These are phyloP conservation scores for Penicillium sp. DNA, from an alignment of 2,329 filamentous ascomycete genomes.

Conservation along the genomic window DNA sequence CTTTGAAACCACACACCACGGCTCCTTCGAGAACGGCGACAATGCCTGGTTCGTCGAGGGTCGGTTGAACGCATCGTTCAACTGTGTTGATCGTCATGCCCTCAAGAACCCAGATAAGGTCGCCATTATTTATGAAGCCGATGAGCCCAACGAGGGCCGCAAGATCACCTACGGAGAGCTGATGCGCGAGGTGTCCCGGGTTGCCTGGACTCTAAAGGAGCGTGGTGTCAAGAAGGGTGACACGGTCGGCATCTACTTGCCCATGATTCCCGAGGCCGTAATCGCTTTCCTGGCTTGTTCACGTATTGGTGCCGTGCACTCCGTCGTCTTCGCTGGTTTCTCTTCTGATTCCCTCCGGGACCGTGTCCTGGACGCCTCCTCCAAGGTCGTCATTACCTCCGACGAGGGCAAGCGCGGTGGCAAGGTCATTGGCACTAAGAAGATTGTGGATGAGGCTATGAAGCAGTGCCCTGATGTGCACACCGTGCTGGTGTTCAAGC, in stretches of 20 bases:
- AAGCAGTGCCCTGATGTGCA: slow-evolving; percentile 91
- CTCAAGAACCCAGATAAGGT: slow-evolving; percentile 88
- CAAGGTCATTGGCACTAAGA: slow-evolving; percentile 97
- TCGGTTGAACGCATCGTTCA: slow-evolving; percentile 91
- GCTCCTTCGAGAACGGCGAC: slow-evolving; percentile 76
- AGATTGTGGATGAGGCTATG: slow-evolving; percentile 96
- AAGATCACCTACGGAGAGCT: slow-evolving; percentile 92
- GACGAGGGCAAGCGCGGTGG: slow-evolving; percentile 98
- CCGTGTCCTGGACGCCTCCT: slow-evolving; percentile 85
- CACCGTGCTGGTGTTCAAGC: slow-evolving; percentile 87
- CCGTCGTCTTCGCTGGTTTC: slow-evolving; percentile 96
- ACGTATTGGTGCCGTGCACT: slow-evolving; percentile 94
- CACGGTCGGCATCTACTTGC: slow-evolving; percentile 93
- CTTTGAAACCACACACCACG: slow-evolving; percentile 83
- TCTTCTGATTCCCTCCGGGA: slow-evolving; percentile 94
- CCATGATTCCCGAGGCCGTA: slow-evolving; percentile 97
- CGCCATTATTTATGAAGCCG: slow-evolving; percentile 98
- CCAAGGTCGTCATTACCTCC: slow-evolving; percentile 91
- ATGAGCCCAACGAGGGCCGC: slow-evolving; percentile 83
- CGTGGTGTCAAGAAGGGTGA: slow-evolving; percentile 97
- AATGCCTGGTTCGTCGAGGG: slow-evolving; percentile 94
- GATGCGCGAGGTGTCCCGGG: slow-evolving; percentile 82
- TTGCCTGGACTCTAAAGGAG: slow-evolving; percentile 84
- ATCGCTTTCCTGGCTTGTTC: slow-evolving; percentile 87
- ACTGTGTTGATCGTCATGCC: slow-evolving; percentile 96